A percentile compares a stretch with the other conserved stretches of the same genome.
These are phyloP conservation scores for Arabis alpina DNA, from an alignment of 345 rosid genomes.

Conservation along the genomic window DNA sequence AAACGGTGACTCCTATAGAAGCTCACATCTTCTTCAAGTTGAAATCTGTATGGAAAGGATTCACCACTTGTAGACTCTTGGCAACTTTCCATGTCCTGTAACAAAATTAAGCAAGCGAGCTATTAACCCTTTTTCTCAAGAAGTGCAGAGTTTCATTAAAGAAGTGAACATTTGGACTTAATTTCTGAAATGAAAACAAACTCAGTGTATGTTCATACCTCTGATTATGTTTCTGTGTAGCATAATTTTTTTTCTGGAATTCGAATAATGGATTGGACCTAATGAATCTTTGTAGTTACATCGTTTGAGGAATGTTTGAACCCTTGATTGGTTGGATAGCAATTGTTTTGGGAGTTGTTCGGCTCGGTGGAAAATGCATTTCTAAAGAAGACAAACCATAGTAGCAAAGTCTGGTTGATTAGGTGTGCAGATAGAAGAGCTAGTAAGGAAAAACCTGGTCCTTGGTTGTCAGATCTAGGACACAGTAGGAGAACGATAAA, in stretches of 20 bases:
- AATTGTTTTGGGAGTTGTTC: conserved; percentile 53
- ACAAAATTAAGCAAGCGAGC: conserved; percentile 31
- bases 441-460: conserved; percentile 48
- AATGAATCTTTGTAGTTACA: conserved; percentile 70
- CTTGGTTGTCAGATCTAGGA: conserved; percentile 46
- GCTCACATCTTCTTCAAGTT: conserved; percentile 86
- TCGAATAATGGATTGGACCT: conserved; percentile 45
- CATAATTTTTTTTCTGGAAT: conserved; percentile 33
- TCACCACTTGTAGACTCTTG: conserved; percentile 48
- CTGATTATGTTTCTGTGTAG: conserved; percentile 41
- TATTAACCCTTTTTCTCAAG: not conserved
- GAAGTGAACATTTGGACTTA: not conserved
- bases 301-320: conserved; percentile 43
- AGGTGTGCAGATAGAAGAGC: conserved; percentile 74
- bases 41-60: conserved; percentile 60
- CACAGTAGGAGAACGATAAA: conserved; percentile 48
- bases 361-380: conserved; percentile 86
- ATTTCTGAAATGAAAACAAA: not conserved
- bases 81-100: conserved; percentile 50
- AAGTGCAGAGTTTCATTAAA: not conserved
- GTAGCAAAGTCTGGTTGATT: conserved; percentile 67
- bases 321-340: conserved; percentile 41
- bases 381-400: conserved; percentile 87
- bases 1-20: conserved; percentile 5
- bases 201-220: conserved; percentile 50